These are phyloP conservation scores for Pugionium dolabratum DNA, from an alignment of 345 rosid genomes.

Conservation along the genomic window DNA sequence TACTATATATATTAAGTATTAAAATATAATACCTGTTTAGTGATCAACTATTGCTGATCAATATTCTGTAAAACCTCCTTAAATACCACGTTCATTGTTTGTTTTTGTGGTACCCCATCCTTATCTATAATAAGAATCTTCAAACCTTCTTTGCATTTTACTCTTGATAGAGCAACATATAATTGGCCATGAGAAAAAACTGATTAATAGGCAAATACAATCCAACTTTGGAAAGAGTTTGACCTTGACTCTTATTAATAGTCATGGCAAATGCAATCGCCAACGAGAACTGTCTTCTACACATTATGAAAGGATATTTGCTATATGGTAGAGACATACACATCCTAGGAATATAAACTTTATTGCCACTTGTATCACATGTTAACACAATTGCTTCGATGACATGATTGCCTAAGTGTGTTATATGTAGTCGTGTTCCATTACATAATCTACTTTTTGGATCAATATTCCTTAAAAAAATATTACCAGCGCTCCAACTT, in stretches of 20 bases:
- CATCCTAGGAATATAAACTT: neutral
- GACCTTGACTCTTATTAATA: neutral
- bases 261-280: neutral
- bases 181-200: neutral
- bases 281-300: neutral
- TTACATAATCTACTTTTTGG: neutral
- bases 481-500: neutral
- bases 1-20: too few relatives aligned
- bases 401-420: neutral
- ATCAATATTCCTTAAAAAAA: neutral
- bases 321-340: neutral
- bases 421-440: neutral
- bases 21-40: too few relatives aligned
- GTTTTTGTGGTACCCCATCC: neutral
- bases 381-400: neutral
- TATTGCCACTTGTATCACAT: neutral
- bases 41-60: too few relatives aligned
- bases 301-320: neutral
- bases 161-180: neutral
- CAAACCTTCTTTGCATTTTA: neutral
- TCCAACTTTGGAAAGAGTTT: neutral
- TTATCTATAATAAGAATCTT: neutral
- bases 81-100: neutral
- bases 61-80: neutral
- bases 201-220: neutral